Conservation (phyloP, 805 yeast genomes). For the Yarrowia porcina region DNA sequence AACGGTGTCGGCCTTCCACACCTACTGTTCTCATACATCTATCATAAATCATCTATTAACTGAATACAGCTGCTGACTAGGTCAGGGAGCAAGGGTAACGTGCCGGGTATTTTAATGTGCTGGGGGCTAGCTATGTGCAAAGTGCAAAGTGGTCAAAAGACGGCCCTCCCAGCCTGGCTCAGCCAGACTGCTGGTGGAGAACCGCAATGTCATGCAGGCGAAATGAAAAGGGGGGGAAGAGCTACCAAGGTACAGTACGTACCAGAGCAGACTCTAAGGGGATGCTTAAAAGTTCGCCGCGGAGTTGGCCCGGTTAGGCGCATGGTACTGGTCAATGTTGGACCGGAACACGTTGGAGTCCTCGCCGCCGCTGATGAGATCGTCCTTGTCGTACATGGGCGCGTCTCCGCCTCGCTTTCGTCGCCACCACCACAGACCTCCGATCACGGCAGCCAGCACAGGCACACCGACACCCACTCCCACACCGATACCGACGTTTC, state of each 20-base stretch:
- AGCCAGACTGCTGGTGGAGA: not conserved
- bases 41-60: slow-evolving; percentile 24
- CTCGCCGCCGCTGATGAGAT: slow-evolving; percentile 18
- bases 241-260: too few species aligned
- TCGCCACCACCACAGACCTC: slow-evolving; percentile 29
- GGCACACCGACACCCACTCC: slow-evolving; percentile 70
- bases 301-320: slow-evolving; percentile 32
- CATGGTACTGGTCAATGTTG: slow-evolving; percentile 37
- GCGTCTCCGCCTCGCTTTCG: slow-evolving; percentile 28
- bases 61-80: slow-evolving; percentile 14
- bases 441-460: slow-evolving; percentile 42
- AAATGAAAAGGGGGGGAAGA: not conserved
- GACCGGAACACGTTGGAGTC: slow-evolving; percentile 36
- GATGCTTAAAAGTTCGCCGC: slow-evolving; percentile 34
- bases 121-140: slow-evolving; percentile 31
- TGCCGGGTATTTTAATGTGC: slow-evolving; percentile 12
- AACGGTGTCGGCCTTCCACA: too few species aligned
- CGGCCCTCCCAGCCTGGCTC: not conserved
- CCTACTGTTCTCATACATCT: not conserved
- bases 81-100: slow-evolving; percentile 4
- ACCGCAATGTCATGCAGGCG: not conserved
- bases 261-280: not conserved
- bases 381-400: slow-evolving; percentile 28
- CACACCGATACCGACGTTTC: slow-evolving; percentile 59
- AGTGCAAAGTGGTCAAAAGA: slow-evolving; percentile 32